Evolutionary conservation across 345 rosid genomes (phyloP).

Genomic region (Aquilaria yunnanensis): DNA sequence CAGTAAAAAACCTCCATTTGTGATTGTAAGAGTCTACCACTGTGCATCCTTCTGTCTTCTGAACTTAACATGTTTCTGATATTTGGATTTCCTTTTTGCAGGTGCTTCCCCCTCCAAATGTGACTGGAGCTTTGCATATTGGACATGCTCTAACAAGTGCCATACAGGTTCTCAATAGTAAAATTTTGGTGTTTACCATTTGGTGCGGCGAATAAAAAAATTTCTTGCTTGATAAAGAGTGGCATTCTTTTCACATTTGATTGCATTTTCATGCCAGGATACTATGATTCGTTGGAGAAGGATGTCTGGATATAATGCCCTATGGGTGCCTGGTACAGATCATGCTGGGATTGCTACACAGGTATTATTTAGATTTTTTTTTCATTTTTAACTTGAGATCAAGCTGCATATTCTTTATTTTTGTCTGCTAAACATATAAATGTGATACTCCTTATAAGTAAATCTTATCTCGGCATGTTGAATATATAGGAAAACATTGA

Average conservation of each 20-base stretch:
- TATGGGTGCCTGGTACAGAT: slow-evolving; percentile 96
- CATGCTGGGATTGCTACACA: slow-evolving; percentile 99
- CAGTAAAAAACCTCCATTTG: slow-evolving; percentile 73
- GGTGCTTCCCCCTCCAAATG: slow-evolving; percentile 99
- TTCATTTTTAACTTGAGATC: neutral
- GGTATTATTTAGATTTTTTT: slow-evolving; percentile 31
- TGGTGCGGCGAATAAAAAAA: slow-evolving; percentile 4
- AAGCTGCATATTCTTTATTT: neutral
- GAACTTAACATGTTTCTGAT: neutral
- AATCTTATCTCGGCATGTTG: neutral
- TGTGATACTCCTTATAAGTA: slow-evolving; percentile 5
- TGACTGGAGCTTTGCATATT: slow-evolving; percentile 92
- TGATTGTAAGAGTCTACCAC: slow-evolving; percentile 48
- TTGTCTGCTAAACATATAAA: neutral
- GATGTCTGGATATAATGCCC: slow-evolving; percentile 91
- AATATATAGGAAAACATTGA: too few relatives aligned
- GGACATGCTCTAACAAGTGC: slow-evolving; percentile 97
- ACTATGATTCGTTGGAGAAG: slow-evolving; percentile 85
- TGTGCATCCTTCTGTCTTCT: neutral
- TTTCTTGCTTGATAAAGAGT: neutral
- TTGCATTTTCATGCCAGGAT: slow-evolving; percentile 45
- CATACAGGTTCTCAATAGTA: slow-evolving; percentile 48
- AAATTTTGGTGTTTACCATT: slow-evolving; percentile 5
- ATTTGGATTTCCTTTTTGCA: slow-evolving; percentile 22
- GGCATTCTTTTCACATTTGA: slow-evolving; percentile 1